Conservation (phyloP, 768 basidiomycete species). For the Pleurotus ostreatus region DNA sequence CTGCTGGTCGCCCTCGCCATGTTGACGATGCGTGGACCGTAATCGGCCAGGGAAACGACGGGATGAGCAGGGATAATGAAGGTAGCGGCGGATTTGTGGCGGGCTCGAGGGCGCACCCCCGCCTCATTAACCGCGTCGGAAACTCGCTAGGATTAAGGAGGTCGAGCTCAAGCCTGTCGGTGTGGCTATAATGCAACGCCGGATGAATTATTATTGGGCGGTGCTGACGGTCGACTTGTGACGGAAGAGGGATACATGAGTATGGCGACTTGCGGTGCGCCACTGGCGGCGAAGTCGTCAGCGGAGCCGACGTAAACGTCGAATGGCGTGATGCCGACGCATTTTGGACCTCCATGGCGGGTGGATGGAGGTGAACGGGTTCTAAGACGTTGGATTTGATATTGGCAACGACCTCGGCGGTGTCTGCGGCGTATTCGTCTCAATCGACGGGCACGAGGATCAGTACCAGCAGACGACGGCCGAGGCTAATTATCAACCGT, state of each 20-base stretch:
- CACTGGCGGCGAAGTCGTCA: neutral
- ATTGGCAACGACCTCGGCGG: neutral
- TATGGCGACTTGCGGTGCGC: neutral
- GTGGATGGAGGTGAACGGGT: neutral
- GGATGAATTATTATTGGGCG: neutral
- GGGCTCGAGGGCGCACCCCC: neutral
- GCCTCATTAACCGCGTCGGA: neutral
- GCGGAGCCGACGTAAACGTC: neutral
- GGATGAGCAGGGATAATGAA: neutral
- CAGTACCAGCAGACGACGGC: neutral
- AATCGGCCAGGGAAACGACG: neutral
- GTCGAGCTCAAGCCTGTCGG: neutral
- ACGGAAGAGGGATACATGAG: neutral
- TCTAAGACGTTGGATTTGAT: neutral
- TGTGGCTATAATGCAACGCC: neutral
- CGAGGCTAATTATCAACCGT: neutral
- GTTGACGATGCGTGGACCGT: neutral
- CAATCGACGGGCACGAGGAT: neutral
- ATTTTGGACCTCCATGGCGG: neutral
- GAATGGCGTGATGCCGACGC: neutral
- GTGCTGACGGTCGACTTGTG: neutral
- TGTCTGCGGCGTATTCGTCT: neutral
- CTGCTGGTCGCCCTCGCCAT: neutral
- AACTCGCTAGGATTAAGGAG: neutral
- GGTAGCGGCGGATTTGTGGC: conserved; percentile 1